Base-by-base conservation (phyloP, 176 grass and related monocot species). In the Aegilops speltoides region DNA sequence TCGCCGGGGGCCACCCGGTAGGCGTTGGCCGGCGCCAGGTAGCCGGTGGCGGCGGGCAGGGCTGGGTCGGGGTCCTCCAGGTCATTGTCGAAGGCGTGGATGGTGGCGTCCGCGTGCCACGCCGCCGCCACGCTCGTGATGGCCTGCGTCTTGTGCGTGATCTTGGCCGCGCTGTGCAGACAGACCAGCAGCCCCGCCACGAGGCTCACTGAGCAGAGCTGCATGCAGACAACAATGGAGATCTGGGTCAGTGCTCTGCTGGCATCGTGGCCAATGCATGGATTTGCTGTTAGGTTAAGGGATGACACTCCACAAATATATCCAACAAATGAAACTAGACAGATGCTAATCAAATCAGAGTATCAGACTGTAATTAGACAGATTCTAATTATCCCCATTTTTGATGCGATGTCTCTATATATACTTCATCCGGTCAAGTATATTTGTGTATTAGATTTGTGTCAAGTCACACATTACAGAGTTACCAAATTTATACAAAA, bases 61-160 rank as follows among this genome's bases (percentile, higher is more conserved):
- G 79, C 87, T 12, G 83, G 82, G 57, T 84, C 74, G 19, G 89
- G 89, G 68, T 90, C 71, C 80, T 77, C 86, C 54, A 65, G 81
- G 16, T 81, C 86, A 64, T 85, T 80, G 41, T 93, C 68, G 40
- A 89, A 91, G 22, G 87, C 89, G 85, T 92, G 81, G 36, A 98
- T 85, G 56, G 96, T 98, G 59, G 90, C 93, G 68, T 91, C 88
- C 12, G 89, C 93, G 37, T 98, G 96, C 96, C 96, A 98, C 67
- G 82, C 92, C 41, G 96, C 89, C 7, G 93, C 96, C 9, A 93
- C 81, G 84, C 96, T 95, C 8, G 96, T 98, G 64, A 96, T 82
- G 4, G 96, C 89, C 82, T 98, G 93, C 31, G 96, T 93, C 87
- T 92, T 98, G 78, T 98, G 96, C 83, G 93, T 96, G 86, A 98